Evolutionary conservation across 768 basidiomycete genomes (phyloP).

Genomic region (Cystofilobasidium capitatum): DNA sequence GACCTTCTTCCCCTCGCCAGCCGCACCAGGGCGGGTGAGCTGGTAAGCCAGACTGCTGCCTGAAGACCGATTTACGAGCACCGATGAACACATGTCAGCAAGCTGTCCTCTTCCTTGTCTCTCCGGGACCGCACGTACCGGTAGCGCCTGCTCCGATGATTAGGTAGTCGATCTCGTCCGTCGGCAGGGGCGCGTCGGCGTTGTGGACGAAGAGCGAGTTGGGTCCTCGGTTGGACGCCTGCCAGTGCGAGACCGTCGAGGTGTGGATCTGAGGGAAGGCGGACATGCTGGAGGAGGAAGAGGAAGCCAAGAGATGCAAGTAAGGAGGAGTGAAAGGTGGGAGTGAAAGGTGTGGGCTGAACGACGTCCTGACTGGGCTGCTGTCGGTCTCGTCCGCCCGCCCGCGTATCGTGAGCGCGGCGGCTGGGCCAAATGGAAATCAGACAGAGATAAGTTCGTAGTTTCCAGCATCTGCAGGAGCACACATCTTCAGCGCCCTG

Average conservation of each 20-base stretch:
- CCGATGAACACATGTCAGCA: neutral
- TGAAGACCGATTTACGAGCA: neutral
- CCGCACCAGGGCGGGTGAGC: conserved; percentile 19
- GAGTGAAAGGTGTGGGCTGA: neutral
- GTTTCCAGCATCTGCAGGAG: no score
- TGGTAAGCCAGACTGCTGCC: conserved; percentile 24
- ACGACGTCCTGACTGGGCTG: no score
- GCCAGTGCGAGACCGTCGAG: conserved; percentile 26
- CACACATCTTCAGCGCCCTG: no score
- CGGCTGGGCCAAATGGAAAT: no score
- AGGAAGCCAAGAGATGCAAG: neutral
- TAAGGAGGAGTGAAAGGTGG: neutral
- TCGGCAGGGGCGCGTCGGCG: neutral
- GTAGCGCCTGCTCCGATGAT: conserved; percentile 23
- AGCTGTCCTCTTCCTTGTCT: neutral
- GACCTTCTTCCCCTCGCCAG: conserved; percentile 22
- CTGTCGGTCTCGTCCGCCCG: no score
- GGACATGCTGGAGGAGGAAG: conserved; percentile 12
- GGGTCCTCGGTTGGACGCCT: conserved; percentile 23
- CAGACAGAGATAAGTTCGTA: no score
- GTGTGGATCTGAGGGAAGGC: conserved; percentile 16
- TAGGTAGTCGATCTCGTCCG: conserved; percentile 13
- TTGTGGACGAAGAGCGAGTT: conserved; percentile 16
- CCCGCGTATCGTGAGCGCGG: no score
- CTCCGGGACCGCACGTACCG: neutral